Conservation (phyloP, 306 rosid species). For the Quercus gilva region DNA sequence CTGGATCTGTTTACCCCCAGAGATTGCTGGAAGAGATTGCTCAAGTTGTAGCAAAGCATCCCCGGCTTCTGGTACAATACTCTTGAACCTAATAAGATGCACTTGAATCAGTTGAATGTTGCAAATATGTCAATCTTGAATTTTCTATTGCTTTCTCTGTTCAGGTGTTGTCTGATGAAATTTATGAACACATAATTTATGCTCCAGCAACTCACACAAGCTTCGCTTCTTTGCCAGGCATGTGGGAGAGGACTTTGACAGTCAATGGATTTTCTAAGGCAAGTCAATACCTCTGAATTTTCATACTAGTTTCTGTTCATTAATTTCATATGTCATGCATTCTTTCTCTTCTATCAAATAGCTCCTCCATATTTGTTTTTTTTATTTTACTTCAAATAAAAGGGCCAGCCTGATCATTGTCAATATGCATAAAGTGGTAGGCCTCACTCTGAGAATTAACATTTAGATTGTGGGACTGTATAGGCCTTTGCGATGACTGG, state of each 20-base stretch:
- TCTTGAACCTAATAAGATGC: constrained; percentile 3
- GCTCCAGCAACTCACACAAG: constrained; percentile 94
- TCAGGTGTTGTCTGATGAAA: constrained; percentile 91
- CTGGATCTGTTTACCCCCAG: constrained; percentile 95
- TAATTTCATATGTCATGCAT: background rate
- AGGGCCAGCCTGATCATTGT: too few species aligned
- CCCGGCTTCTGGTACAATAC: constrained; percentile 85
- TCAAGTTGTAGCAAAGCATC: constrained; percentile 80
- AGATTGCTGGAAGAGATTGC: constrained; percentile 82
- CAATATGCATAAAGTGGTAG: background rate
- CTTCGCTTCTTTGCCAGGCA: constrained; percentile 95
- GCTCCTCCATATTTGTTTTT: constrained; percentile 3
- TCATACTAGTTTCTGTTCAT: constrained; percentile 6
- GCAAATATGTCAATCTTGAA: constrained; percentile 13
- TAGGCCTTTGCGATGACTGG: constrained; percentile 99
- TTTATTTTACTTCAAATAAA: background rate
- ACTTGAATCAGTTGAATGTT: constrained; percentile 11
- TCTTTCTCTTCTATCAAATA: constrained; percentile 7
- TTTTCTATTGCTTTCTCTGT: constrained; percentile 13
- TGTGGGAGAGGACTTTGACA: constrained; percentile 93
- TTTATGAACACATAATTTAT: constrained; percentile 92
- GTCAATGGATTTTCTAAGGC: constrained; percentile 98
- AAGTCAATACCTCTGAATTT: background rate
- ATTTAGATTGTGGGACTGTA: constrained; percentile 26
- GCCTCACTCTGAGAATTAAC: constrained; percentile 23